Base-by-base conservation (phyloP, 2,329 filamentous ascomycete species). In the Ascochyta koolunga region DNA sequence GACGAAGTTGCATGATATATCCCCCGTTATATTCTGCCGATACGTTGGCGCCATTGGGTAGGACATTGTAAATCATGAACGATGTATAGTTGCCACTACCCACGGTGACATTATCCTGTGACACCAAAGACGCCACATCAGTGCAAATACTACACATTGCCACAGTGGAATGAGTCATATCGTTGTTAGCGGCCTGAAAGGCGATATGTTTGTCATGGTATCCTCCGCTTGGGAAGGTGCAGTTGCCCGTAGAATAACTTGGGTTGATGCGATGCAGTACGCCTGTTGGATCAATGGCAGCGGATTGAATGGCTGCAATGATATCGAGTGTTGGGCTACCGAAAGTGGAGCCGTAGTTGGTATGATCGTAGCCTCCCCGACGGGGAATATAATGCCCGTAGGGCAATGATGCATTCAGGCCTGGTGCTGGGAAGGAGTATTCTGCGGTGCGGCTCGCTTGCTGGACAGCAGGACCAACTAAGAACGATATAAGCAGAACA, bases 391-490 rank as follows among this genome's bases (percentile, higher is more conserved):
- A 36, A 11, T 49, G 46, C 4, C 37, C 46, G n/a, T 35, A 49
- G 3, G 37, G 29, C 1, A 49, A 4, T 4, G 46, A 27, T 2
- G 37, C 46, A 1, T 29, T 29, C 1, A 42, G 15, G 6, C 16
- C 22, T 10, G 10, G 2, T 5, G 22, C 31, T 5, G 24, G 15
- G n/a, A 41, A 42, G 9, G 16, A 25, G n/a, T 38, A 49, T 10
- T 19, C 27, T 3, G n/a, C 4, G 6, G 50, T 52, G 4, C 50
- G 50, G 19, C 50, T 52, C 4, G 50, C 50, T 18, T 46, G 50
- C 24, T 52, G 50, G 5, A 47, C 37, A 11, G 25, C 29, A 2
- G 50, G 50, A 2, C 50, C 50, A 15, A 47, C 31, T 2, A 52
- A 22, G 7, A 52, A 52, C 0, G 50, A 52, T 0, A 24, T 21